Evolutionary conservation across 345 rosid genomes (phyloP), one percentile per base, ranked within the genome.

Genomic region (Eucalyptus viminalis): DNA sequence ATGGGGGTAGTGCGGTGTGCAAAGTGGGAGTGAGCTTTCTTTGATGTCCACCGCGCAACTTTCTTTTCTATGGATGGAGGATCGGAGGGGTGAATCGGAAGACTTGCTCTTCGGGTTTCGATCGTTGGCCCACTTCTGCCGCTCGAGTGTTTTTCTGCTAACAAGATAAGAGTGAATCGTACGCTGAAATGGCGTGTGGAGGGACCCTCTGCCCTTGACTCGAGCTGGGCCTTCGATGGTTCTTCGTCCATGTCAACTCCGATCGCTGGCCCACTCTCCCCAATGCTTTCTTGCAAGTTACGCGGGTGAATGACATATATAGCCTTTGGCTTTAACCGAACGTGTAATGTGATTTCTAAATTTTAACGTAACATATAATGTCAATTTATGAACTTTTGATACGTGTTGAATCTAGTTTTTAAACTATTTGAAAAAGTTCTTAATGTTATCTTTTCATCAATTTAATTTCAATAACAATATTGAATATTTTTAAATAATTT

Each of bases 311-410:
- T 62, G 69, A 62, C 34, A 62, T 0, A 13, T 5, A 4, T 56
- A 29, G 4, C 1, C 7, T 3, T 5, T 2, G 16, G 7, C 0
- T 27, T 27, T 62, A 14, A 13, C 1, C 0, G 1, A 6, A 62
- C 4, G 4, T 29, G 4, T 3, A 62, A 27, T 3, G 58, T 0
- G 4, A 0, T 11, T 11, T 4, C 0, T 29, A 0, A 12, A 13
- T 0, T 27, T 6, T 62, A 13, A 29, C 0, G 6, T 8, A 13
- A 60, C 1, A 24, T 27, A 3, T 60, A 27, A 60, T 12, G 0
- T 27, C 15, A 27, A 25, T 2, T 56, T 3, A 22, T 56, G 2
- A 2, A 2, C 3, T 56, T 22, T 56, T 24, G 13, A 8, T 56
- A 22, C 0, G 0, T 4, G 1, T 56, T 22, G 5, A 56, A 56